Percentiles rank a stretch among this genome's conserved stretches.
These are phyloP conservation scores for Parastagonospora nodorum DNA, from an alignment of 2,329 filamentous ascomycete species.

Conservation along the genomic window DNA sequence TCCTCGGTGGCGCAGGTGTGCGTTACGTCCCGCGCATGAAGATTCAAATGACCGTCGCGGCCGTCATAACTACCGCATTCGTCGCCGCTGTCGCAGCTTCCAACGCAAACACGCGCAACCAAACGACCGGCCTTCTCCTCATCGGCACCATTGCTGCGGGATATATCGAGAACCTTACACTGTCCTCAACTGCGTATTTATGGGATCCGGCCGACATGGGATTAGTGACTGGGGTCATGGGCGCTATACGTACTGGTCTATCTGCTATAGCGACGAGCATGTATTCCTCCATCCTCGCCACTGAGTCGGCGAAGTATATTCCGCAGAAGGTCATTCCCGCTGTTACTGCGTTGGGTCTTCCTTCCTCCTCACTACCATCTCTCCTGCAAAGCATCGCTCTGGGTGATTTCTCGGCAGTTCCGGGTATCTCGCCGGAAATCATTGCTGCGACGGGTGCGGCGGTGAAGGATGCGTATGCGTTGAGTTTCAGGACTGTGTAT, in stretches of 20 bases:
- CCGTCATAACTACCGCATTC: slow-evolving; percentile 29
- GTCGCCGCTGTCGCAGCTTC: slow-evolving; percentile 31
- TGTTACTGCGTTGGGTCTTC: slow-evolving; percentile 30
- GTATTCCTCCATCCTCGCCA: slow-evolving; percentile 39
- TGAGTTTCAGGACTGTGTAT: slow-evolving; percentile 55
- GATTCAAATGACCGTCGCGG: slow-evolving; percentile 38
- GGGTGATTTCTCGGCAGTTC: slow-evolving; percentile 29
- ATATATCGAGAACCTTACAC: slow-evolving; percentile 40
- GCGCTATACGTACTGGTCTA: slow-evolving; percentile 33
- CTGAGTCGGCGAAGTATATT: slow-evolving; percentile 32
- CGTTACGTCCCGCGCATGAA: slow-evolving; percentile 36
- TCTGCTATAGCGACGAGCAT: slow-evolving; percentile 34
- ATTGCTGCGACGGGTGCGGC: slow-evolving; percentile 40
- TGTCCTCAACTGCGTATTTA: slow-evolving; percentile 31
- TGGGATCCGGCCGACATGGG: slow-evolving; percentile 42
- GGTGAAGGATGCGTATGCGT: slow-evolving; percentile 49
- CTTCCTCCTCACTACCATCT: slow-evolving; percentile 21
- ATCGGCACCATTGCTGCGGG: slow-evolving; percentile 34
- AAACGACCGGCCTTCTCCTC: slow-evolving; percentile 26
- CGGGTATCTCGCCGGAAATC: slow-evolving; percentile 31
- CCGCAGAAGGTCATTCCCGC: slow-evolving; percentile 33
- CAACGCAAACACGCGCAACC: slow-evolving; percentile 18
- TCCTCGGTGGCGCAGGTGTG: slow-evolving; percentile 37
- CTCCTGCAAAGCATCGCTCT: slow-evolving; percentile 29
- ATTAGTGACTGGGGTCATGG: slow-evolving; percentile 37